Base-by-base conservation (phyloP, 1,284 basidiomycete genomes). In the Xanthoconium separans region DNA sequence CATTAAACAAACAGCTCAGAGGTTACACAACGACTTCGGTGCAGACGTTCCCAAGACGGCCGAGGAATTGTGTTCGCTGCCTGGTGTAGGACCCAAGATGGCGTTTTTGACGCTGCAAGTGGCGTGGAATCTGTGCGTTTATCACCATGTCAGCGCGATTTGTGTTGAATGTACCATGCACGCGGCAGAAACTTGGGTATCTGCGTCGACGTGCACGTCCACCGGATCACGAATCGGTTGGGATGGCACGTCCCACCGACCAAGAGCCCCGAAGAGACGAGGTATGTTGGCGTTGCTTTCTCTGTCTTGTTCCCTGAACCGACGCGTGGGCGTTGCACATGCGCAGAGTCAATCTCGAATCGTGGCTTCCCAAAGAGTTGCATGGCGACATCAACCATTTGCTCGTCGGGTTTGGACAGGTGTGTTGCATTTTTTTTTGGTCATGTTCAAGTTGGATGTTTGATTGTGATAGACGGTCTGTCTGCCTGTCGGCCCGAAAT, bases 171-270 rank as follows among this genome's bases (percentile, higher is more conserved):
- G 24, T 22, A 5, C 4, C n/a, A 18, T 16, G 24, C 24, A 24
- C 24, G 24, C n/a, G n/a, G 6, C 18, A 93, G 92, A 44, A 95
- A 97, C 62, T 78, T 83, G n/a, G 96, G 95, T 0, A 97, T 99
- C 37, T 96, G 96, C 0, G 95, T 98, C 0, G 96, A 98, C 63
- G 89, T 93, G 0, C 95, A 99, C 65, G 96, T 99, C 1, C 95
- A 98, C 63, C 79, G 96, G 1, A 95, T 98, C 53, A 93, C 94
- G 15, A 96, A 98, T 63, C 80, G 95, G 18, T 73, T 98, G 0
- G 86, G 90, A 20, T 98, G 96, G 96, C 93, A 97, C 70, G 82
- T 83, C 51, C 84, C 81, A 4, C 83, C 83, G 6, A 96, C 94
- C 0, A 92, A 87, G 62, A 89, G 79, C 2, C 91, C 96, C 0